Evolutionary conservation across 257 asterid genomes (phyloP), one percentile per base, ranked within the genome.

Genomic region (Nyctanthes arbortristis): DNA sequence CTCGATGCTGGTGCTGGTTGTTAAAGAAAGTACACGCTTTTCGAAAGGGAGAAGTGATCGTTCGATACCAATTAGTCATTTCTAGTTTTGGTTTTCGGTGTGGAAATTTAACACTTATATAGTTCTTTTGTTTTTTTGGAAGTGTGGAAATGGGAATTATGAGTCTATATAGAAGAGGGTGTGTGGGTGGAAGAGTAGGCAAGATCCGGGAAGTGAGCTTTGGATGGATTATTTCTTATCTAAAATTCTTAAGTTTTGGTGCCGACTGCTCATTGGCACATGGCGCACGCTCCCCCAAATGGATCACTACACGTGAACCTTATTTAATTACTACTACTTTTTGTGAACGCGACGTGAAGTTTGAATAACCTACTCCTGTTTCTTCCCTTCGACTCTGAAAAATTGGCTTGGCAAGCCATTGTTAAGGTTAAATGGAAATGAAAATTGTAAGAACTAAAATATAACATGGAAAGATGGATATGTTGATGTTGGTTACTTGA

Each of bases 221-320:
- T 78, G 18, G 40, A 45, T 55, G 56, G 65, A 49, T 58, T 20
- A 1, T 33, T 34, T 22, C 24, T 45, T n/a, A 47, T 63, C 68
- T 13, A 22, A 29, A 63, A 33, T 35, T 62, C 47, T n/a, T 40
- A 24, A 52, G 31, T 52, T 52, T 65, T 66, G 66, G 35, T 30
- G 34, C 32, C 56, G 61, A 74, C 73, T 70, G 80, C 69, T n/a
- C 35, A 73, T 73, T 76, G 56, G 82, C 84, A 83, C 88, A 83
- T 83, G 87, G 79, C 63, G 76, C 81, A 82, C 77, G 81, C 68
- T 72, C 73, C 80, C n/a, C 77, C 81, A 59, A 73, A 79, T 82
- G 82, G 84, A 37, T 80, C 82, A 63, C 24, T 65, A 67, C 84
- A 82, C 80, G 81, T 79, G 84, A 74, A 71, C 22, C n/a, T 52